Evolutionary conservation across 2,329 filamentous ascomycete genomes (phyloP).

Genomic region (Cryphonectria carpinicola): DNA sequence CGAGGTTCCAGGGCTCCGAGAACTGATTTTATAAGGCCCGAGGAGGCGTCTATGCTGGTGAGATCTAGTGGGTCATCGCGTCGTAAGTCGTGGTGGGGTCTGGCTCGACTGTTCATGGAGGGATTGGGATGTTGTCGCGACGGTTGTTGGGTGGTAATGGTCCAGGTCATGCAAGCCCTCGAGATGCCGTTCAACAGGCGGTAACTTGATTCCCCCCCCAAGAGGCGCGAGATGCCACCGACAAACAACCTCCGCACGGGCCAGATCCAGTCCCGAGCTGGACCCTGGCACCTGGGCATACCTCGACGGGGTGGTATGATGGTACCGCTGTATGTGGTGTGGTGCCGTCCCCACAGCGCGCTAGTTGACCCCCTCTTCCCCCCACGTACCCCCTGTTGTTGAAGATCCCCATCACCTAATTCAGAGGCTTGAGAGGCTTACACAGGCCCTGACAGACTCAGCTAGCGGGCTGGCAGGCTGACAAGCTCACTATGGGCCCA

Average conservation of each 20-base stretch:
- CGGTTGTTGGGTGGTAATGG: neutral
- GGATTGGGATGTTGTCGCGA: neutral
- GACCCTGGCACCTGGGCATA: neutral
- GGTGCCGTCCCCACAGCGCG: conserved; percentile 23
- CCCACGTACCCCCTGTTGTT: neutral
- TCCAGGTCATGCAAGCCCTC: neutral
- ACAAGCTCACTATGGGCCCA: neutral
- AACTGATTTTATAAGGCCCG: conserved; percentile 2
- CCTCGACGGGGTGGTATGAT: conserved; percentile 8
- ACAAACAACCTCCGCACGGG: conserved; percentile 28
- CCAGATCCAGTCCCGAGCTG: conserved; percentile 25
- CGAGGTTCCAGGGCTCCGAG: conserved; percentile 8
- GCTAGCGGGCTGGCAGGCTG: neutral
- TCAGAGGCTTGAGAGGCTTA: neutral
- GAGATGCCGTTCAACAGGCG: conserved; percentile 8
- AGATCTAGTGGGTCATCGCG: neutral
- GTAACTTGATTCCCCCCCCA: conserved; percentile 6
- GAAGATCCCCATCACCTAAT: conserved; percentile 15
- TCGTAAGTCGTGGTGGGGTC: neutral
- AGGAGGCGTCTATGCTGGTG: conserved; percentile 3
- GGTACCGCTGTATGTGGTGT: neutral
- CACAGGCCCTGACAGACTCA: neutral
- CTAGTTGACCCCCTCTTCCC: conserved; percentile 6
- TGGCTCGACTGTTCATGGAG: neutral
- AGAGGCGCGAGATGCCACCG: conserved; percentile 23